Conservation (phyloP, 139 green algal genomes). For the Chlorella sp. region DNA sequence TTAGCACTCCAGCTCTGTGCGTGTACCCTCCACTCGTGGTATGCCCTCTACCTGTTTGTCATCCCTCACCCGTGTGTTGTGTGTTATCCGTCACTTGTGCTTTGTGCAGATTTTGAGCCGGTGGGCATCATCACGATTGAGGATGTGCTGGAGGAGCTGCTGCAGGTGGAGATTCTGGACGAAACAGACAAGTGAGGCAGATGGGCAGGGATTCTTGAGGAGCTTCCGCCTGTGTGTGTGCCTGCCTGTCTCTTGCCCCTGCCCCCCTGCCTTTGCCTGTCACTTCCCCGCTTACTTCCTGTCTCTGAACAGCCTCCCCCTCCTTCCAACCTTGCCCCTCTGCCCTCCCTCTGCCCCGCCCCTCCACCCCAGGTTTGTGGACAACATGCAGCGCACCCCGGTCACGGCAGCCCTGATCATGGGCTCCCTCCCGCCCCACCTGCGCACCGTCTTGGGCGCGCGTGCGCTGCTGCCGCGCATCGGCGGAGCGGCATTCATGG, state of each 20-base stretch:
- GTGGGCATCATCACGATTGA: slow-evolving; percentile 76
- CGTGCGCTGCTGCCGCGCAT: slow-evolving; percentile 39
- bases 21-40: too few species aligned
- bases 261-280: too few species aligned
- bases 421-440: slow-evolving; percentile 55
- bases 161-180: slow-evolving; percentile 68
- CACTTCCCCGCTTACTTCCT: too few species aligned
- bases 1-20: too few species aligned
- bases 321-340: background rate
- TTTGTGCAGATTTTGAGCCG: slow-evolving; percentile 41
- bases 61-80: background rate
- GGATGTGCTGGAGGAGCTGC: slow-evolving; percentile 68
- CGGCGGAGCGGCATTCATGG: slow-evolving; percentile 38
- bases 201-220: too few species aligned
- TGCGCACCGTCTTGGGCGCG: slow-evolving; percentile 37
- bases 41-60: background rate
- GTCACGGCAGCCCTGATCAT: slow-evolving; percentile 58
- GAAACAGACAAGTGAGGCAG: slow-evolving; percentile 64
- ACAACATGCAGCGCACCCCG: slow-evolving; percentile 74
- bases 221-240: background rate
- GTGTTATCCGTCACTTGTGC: background rate
- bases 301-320: background rate
- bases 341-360: background rate
- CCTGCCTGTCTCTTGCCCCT: too few species aligned
- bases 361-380: slow-evolving; percentile 51